Evolutionary conservation across 2,329 filamentous ascomycete genomes (phyloP).

Genomic region (Alternaria atra): DNA sequence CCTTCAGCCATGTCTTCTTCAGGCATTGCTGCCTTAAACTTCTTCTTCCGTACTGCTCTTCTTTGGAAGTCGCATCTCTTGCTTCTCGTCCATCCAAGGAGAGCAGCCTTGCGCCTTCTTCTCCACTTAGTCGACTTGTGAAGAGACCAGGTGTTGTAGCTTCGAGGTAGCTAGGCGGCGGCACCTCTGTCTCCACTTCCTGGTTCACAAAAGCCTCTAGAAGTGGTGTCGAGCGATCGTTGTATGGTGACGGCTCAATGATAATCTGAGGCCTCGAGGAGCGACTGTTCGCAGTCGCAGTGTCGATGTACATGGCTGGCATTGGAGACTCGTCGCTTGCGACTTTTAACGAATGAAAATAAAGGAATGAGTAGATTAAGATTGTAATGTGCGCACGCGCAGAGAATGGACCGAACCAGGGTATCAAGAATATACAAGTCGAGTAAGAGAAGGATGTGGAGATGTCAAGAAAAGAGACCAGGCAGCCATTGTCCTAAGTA

Average conservation of each 20-base stretch:
- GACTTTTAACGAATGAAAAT: not conserved
- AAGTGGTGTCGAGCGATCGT: conserved; percentile 33
- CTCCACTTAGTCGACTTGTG: conserved; percentile 35
- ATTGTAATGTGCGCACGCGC: conserved; percentile 7
- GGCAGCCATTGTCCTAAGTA: conserved; percentile 25
- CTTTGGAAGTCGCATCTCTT: conserved; percentile 31
- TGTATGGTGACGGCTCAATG: conserved; percentile 26
- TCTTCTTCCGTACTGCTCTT: conserved; percentile 31
- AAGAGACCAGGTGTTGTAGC: conserved; percentile 48
- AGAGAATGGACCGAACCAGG: conserved; percentile 2
- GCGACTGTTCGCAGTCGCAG: conserved; percentile 40
- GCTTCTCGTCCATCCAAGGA: conserved; percentile 29
- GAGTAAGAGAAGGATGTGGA: conserved; percentile 8
- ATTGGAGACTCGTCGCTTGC: not conserved
- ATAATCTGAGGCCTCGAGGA: conserved; percentile 30
- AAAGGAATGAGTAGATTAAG: conserved; percentile 5
- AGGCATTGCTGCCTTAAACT: conserved; percentile 33
- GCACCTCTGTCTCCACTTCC: conserved; percentile 16
- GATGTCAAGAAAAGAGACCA: conserved; percentile 17
- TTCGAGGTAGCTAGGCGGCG: conserved; percentile 45
- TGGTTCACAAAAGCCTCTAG: conserved; percentile 38
- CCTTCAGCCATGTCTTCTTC: conserved; percentile 32
- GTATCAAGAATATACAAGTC: conserved; percentile 7
- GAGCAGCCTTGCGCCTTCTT: conserved; percentile 43
- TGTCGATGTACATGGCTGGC: conserved; percentile 44